Evolutionary conservation across 345 rosid species (phyloP), one percentile per base, ranked within the genome.

Genomic region (Lepidium didymum): DNA sequence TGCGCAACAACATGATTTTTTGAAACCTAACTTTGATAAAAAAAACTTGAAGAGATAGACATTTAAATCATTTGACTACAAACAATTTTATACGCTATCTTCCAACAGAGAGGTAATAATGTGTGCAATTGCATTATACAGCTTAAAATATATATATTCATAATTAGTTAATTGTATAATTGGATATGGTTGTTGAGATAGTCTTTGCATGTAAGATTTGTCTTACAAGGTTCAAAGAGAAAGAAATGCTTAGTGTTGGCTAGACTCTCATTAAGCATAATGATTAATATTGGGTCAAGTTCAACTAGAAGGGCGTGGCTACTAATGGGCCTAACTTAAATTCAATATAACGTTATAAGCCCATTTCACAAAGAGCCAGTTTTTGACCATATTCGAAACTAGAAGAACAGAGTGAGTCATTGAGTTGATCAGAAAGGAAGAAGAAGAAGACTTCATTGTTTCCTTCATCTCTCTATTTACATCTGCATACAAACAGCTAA

Each of bases 101-200:
- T n/a, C n/a, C n/a, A n/a, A n/a, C n/a, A n/a, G n/a, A n/a, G n/a
- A n/a, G n/a, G n/a, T n/a, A n/a, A 52, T 23, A 19, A 18, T 70
- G 62, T 53, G 6, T 54, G 55, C 55, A 33, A 53, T n/a, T 35
- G 12, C 56, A 44, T 53, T 34, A 13, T 50, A 33, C 21, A 60
- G 3, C 44, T 41, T 34, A 69, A 33, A 31, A 44, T 55, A 55
- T 9, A 42, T 33, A 46, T 15, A 13, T 10, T 5, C 27, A 15
- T 16, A n/a, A n/a, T n/a, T n/a, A n/a, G n/a, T n/a, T n/a, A n/a
- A 19, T 27, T 27, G 1, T 27, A 27, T 27, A 27, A 27, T 27
- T 27, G 31, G 58, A 72, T 72, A 55, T 47, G 64, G 70, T 63
- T 55, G 76, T 46, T 72, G 58, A 64, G 76, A 64, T 21, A 8